Evolutionary conservation across 805 yeast species (phyloP).

Genomic region (Saturnispora zaruensis): DNA sequence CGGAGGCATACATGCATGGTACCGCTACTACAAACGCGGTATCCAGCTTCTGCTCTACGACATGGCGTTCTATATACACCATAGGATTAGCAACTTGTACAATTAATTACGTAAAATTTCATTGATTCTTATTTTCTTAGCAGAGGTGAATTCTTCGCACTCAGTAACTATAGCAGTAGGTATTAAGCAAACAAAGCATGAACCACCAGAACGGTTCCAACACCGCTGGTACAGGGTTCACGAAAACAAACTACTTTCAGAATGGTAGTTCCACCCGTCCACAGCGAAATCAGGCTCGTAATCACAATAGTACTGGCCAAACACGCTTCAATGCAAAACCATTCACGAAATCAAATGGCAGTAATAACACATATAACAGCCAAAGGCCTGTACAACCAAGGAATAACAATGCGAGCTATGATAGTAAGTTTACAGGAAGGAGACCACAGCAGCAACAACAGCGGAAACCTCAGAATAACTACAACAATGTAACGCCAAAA

Average conservation of each 20-base stretch:
- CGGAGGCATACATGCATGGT: constrained; percentile 27
- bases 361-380: not conserved
- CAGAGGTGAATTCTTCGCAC: not conserved
- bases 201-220: constrained; percentile 4
- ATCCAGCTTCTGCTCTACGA: constrained; percentile 30
- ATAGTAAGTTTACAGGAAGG: not conserved
- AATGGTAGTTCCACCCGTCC: not conserved
- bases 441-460: not conserved
- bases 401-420: not conserved
- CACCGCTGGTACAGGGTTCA: not conserved
- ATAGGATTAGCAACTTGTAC: constrained; percentile 1
- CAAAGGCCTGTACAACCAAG: not conserved
- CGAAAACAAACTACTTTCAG: not conserved
- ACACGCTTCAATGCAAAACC: not conserved
- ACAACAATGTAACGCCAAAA: not conserved
- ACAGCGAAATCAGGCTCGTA: not conserved
- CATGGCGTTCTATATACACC: constrained; percentile 15
- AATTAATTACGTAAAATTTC: not conserved
- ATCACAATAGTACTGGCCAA: not conserved
- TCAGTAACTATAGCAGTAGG: not conserved
- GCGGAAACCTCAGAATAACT: not conserved
- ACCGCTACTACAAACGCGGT: constrained; percentile 26
- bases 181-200: not conserved
- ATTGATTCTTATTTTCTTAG: not conserved
- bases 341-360: not conserved